A percentile compares a stretch with the other conserved stretches of the same genome.
Conservation (phyloP, 441 rosid species). For the Corymbia calophylla region DNA sequence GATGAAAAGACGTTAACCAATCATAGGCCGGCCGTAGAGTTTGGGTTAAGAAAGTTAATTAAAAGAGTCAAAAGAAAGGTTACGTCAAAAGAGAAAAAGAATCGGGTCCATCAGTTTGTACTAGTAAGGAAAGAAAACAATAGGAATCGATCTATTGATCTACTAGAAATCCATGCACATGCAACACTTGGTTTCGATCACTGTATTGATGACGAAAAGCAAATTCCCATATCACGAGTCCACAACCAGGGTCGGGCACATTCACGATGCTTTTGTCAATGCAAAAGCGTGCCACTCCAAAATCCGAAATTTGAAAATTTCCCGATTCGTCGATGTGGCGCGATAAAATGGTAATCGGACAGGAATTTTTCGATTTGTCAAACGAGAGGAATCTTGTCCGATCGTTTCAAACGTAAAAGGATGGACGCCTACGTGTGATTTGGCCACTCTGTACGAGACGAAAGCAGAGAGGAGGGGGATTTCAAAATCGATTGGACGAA, state of each 20-base stretch:
- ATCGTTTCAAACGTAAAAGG: background rate
- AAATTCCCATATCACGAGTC: background rate
- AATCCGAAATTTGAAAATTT: background rate
- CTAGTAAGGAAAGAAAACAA: background rate
- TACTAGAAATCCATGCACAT: background rate
- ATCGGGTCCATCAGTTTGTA: background rate
- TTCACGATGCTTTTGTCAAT: background rate
- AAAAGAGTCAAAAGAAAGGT: background rate
- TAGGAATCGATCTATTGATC: background rate
- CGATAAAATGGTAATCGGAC: background rate
- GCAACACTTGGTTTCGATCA: background rate
- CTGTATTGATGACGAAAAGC: background rate
- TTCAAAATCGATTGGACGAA: background rate
- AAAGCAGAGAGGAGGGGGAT: background rate
- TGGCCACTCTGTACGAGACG: background rate
- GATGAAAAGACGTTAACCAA: background rate
- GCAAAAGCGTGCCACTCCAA: background rate
- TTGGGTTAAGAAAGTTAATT: background rate
- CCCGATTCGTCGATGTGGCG: accelerated
- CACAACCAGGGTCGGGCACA: background rate
- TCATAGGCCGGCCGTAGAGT: background rate
- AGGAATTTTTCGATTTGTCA: background rate
- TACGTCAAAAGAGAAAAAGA: no score
- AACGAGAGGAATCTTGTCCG: background rate
- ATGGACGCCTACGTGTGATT: background rate